Percentiles rank a stretch among this genome's conserved stretches.
These are phyloP conservation scores for Hibiscus tridactylites DNA, from an alignment of 345 rosid species.

Conservation along the genomic window DNA sequence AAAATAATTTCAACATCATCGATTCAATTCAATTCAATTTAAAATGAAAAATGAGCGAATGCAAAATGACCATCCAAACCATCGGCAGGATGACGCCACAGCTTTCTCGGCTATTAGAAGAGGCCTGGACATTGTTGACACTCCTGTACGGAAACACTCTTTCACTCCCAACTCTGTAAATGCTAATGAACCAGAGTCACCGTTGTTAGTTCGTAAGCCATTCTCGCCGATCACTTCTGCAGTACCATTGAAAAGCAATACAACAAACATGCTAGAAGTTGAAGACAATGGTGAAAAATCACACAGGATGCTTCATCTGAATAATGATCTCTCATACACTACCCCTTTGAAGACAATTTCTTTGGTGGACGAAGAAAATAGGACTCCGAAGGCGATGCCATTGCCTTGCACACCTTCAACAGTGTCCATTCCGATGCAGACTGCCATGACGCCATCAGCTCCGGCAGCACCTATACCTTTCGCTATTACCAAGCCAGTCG, in stretches of 20 bases:
- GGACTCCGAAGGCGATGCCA: slow-evolving; percentile 55
- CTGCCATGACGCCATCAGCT: slow-evolving; percentile 39
- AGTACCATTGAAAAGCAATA: slow-evolving; percentile 43
- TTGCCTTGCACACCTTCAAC: slow-evolving; percentile 64
- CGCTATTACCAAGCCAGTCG: slow-evolving; percentile 20
- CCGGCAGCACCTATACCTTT: slow-evolving; percentile 20
- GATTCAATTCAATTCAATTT: too few species aligned
- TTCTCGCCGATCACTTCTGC: slow-evolving; percentile 70
- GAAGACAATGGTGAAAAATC: slow-evolving; percentile 24
- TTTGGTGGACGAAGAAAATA: slow-evolving; percentile 44
- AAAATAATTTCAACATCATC: too few species aligned
- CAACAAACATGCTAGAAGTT: slow-evolving; percentile 24
- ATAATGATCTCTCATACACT: slow-evolving; percentile 23
- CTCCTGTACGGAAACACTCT: slow-evolving; percentile 42
- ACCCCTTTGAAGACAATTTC: slow-evolving; percentile 47
- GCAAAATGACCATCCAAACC: slow-evolving; percentile 17
- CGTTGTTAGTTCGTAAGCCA: slow-evolving; percentile 62
- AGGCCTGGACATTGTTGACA: slow-evolving; percentile 66
- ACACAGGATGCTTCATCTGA: slow-evolving; percentile 27
- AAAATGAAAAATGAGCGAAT: slow-evolving; percentile 27
- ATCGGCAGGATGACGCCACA: slow-evolving; percentile 33
- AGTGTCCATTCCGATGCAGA: slow-evolving; percentile 74
- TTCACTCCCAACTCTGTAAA: slow-evolving; percentile 34
- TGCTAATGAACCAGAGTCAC: slow-evolving; percentile 48
- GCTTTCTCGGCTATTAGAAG: slow-evolving; percentile 54